Percentiles rank a stretch among this genome's conserved stretches.
Conservation (phyloP, 2,329 filamentous ascomycete species). For the Trichoderma atrobrunneum region DNA sequence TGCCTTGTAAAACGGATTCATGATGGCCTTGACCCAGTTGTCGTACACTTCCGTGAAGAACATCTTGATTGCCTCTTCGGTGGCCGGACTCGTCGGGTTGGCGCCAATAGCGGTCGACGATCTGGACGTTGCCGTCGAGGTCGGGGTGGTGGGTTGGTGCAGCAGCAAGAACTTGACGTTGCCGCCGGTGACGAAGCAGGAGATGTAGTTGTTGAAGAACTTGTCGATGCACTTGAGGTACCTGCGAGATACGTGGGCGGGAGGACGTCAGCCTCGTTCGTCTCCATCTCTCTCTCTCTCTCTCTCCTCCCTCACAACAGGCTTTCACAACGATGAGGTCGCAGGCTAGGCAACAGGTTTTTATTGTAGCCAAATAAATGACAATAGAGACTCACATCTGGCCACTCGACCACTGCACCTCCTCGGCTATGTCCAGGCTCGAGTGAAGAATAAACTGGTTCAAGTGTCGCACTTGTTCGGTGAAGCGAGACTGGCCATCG, state of each 20-base stretch:
- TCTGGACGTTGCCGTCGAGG: conserved; percentile 43
- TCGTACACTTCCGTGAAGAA: conserved; percentile 97
- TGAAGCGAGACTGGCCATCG: conserved; percentile 86
- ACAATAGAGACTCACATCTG: conserved; percentile 61
- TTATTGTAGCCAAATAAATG: background rate
- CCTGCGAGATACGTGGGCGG: conserved; percentile 46
- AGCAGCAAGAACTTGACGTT: conserved; percentile 94
- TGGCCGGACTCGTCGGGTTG: conserved; percentile 84
- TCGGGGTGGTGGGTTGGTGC: conserved; percentile 66
- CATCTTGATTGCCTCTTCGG: conserved; percentile 90
- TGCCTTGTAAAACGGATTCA: conserved; percentile 91
- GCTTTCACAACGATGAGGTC: background rate
- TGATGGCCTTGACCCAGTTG: conserved; percentile 92
- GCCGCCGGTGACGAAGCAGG: conserved; percentile 87
- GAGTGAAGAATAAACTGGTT: conserved; percentile 98
- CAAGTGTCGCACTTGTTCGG: conserved; percentile 83
- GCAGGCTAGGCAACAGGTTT: background rate
- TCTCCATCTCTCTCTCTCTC: background rate
- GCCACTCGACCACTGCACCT: conserved; percentile 87
- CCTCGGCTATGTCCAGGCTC: conserved; percentile 90
- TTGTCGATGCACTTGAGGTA: conserved; percentile 96
- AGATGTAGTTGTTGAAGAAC: conserved; percentile 94
- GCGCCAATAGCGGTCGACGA: conserved; percentile 70
- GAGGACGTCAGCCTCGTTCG: background rate
- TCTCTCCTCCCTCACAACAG: background rate